These are phyloP conservation scores for Wickerhamomyces mucosus DNA, from an alignment of 805 yeast genomes.

Conservation along the genomic window DNA sequence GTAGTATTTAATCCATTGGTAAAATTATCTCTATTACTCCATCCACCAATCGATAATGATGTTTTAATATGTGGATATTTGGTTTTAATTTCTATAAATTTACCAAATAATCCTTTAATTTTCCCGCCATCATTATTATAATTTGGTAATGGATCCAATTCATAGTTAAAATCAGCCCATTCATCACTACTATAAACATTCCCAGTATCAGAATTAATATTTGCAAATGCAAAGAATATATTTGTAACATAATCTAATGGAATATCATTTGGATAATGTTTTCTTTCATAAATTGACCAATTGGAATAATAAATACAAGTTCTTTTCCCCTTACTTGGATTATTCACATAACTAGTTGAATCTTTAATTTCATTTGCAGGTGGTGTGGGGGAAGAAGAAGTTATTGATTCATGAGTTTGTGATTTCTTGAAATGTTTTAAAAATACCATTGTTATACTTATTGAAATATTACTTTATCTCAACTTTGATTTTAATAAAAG, in stretches of 20 bases:
- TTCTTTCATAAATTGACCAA: conserved; percentile 63
- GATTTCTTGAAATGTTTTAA: too few relatives aligned
- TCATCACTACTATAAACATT: conserved; percentile 44
- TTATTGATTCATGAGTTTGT: too few relatives aligned
- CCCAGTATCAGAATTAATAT: conserved; percentile 47
- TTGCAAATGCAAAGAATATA: conserved; percentile 69
- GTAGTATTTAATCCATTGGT: conserved; percentile 32
- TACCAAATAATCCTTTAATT: conserved; percentile 39
- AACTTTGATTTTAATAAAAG: too few relatives aligned
- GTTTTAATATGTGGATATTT: conserved; percentile 36
- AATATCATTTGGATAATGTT: conserved; percentile 51
- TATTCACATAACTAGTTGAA: too few relatives aligned
- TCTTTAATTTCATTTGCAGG: too few relatives aligned
- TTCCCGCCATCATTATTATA: conserved; percentile 12
- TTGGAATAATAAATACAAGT: conserved; percentile 37
- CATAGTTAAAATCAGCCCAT: conserved; percentile 52
- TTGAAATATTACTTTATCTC: too few relatives aligned
- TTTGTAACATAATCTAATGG: conserved; percentile 52
- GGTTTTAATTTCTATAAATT: conserved; percentile 36
- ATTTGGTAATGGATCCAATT: conserved; percentile 5
- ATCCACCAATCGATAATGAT: conserved; percentile 80
- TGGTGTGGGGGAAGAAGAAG: too few relatives aligned
- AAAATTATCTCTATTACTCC: conserved; percentile 44
- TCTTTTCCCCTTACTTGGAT: conserved; percentile 5
- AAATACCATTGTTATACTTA: too few relatives aligned